Evolutionary conservation across 495 filamentous ascomycete species (phyloP).

Genomic region (Hypoxylon subgilvum): DNA sequence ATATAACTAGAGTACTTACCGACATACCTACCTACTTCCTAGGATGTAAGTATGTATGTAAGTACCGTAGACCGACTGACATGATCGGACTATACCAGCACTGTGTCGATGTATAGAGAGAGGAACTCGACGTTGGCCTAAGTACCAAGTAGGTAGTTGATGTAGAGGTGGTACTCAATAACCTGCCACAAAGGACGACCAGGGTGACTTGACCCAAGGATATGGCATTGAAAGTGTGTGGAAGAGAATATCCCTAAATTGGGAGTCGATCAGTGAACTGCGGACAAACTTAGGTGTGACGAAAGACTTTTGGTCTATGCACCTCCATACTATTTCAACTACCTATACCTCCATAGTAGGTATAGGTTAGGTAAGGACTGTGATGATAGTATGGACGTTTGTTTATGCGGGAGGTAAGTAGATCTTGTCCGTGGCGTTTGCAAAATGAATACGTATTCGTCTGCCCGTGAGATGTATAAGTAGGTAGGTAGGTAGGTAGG

Average conservation of each 20-base stretch:
- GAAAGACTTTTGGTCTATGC: constrained; percentile 10
- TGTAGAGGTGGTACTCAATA: constrained; percentile 26
- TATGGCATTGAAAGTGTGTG: constrained; percentile 32
- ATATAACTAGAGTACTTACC: constrained; percentile 16
- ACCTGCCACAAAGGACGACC: constrained; percentile 20
- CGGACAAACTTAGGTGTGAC: constrained; percentile 17
- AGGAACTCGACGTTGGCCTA: constrained; percentile 9
- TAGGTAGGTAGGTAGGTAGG: too few species aligned
- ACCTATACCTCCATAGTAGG: constrained; percentile 1
- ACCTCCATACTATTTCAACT: constrained; percentile 6
- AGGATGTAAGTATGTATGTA: not conserved
- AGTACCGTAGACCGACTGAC: constrained; percentile 18
- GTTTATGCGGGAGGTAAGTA: too few species aligned
- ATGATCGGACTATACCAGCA: constrained; percentile 16
- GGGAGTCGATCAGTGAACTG: constrained; percentile 13
- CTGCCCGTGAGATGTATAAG: too few species aligned
- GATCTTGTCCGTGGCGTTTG: too few species aligned
- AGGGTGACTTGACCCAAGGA: constrained; percentile 32
- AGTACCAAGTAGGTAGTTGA: constrained; percentile 25
- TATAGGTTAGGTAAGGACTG: too few species aligned
- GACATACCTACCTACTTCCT: too few species aligned
- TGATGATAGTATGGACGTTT: too few species aligned
- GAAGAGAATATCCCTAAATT: constrained; percentile 34
- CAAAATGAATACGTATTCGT: too few species aligned
- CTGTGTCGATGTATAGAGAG: constrained; percentile 24